Percentiles rank a stretch among this genome's conserved stretches.
Conservation (phyloP, 2,329 filamentous ascomycete genomes). For the Colletotrichum musicola region DNA sequence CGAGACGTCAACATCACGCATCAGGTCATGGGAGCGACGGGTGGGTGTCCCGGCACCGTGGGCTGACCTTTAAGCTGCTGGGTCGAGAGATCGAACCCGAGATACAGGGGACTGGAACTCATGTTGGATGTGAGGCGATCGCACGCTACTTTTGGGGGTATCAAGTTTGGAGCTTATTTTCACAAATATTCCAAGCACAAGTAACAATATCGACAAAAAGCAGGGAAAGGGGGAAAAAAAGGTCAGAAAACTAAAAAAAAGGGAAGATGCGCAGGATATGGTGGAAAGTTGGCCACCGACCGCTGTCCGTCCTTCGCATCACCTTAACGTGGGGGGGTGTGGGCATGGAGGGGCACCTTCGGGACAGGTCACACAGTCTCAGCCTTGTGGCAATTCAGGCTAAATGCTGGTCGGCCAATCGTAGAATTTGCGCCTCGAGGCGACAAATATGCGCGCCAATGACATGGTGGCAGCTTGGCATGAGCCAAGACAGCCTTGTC, state of each 20-base stretch:
- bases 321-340: slow-evolving; percentile 36
- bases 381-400: slow-evolving; percentile 38
- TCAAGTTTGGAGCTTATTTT: slow-evolving; percentile 13
- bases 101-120: slow-evolving; percentile 73
- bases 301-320: slow-evolving; percentile 25
- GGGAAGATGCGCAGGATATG: slow-evolving; percentile 8
- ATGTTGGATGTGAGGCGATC: slow-evolving; percentile 11
- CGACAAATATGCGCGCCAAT: slow-evolving; percentile 36
- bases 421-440: slow-evolving; percentile 1
- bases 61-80: slow-evolving; percentile 89
- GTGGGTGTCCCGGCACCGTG: neutral
- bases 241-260: neutral
- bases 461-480: slow-evolving; percentile 27
- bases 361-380: slow-evolving; percentile 32
- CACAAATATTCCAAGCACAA: neutral
- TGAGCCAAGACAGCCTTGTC: slow-evolving; percentile 33
- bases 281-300: slow-evolving; percentile 25
- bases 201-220: neutral
- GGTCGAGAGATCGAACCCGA: slow-evolving; percentile 96
- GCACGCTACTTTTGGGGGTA: slow-evolving; percentile 2
- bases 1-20: slow-evolving; percentile 17
- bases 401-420: slow-evolving; percentile 33
- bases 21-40: neutral
- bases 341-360: slow-evolving; percentile 31
- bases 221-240: neutral